Base-by-base conservation (phyloP, 495 filamentous ascomycete species). In the Monascus purpureus region DNA sequence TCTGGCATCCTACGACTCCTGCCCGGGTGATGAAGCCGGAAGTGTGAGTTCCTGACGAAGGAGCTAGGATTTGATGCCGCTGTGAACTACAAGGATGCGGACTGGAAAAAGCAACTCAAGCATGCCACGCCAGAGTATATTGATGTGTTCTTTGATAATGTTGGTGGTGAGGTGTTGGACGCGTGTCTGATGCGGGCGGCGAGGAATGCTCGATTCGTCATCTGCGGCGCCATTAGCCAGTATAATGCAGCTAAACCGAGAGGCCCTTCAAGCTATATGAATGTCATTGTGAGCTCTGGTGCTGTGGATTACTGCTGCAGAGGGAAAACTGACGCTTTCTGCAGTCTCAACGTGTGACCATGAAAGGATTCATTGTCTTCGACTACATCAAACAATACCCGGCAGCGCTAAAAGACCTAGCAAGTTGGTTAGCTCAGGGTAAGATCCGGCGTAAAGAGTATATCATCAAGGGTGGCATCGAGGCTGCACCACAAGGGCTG, bases 61-160 rank as follows among this genome's bases (percentile, higher is more conserved):
- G 59, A 72, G 37, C 42, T 73, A 17, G 53, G 43, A 1, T 75
- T 72, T 40, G 65, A 68, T 28, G 50, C 47, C 0, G 64, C 70
- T 6, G 54, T 77, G 26, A 67, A 73, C 37, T 77, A 77, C 49
- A 71, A 66, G 38, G 62, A 67, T 35, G 13, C 37, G 14, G 57
- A 68, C 26, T 76, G 71, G 68, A 45, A 52, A 22, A 55, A 59
- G 38, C 54, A 71, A 40, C 41, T 73, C 2, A 58, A 59, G 23
- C 48, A 50, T 15, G 53, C 59, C 9, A 63, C 59, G 1, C 60
- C 66, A 6, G 60, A 60, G 36, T 60, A 65, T 37, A 70, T 72
- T 40, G 61, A 72, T 55, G 67, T 72, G 1, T 73, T 57, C 38
- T 73, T 71, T 45, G 69, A 73, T 42, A 73, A 73, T 46, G 58